A percentile compares a stretch with the other conserved stretches of the same genome.
Conservation (phyloP, 169 alveolate genomes). For the Plasmodium falciparum region DNA sequence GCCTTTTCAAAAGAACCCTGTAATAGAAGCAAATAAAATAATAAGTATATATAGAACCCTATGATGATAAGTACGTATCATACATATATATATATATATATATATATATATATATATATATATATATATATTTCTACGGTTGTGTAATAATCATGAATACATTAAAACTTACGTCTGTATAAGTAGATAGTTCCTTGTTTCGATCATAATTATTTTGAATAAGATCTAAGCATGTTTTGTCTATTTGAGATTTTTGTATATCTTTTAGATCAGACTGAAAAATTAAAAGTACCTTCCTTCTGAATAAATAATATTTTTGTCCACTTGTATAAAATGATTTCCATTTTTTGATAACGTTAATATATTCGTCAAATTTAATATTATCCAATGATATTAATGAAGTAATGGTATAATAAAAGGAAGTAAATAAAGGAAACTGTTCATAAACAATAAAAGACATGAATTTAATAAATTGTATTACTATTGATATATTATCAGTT, state of each 20-base stretch:
- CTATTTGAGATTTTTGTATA: constrained; percentile 20
- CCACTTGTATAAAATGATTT: constrained; percentile 35
- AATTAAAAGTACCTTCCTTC: constrained; percentile 46
- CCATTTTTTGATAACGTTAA: constrained; percentile 49
- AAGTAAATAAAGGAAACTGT: constrained; percentile 66
- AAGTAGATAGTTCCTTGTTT: constrained; percentile 31
- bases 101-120: neutral
- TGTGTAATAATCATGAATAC: neutral
- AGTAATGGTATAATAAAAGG: constrained; percentile 42
- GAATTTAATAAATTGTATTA: constrained; percentile 59
- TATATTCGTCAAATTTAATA: constrained; percentile 42
- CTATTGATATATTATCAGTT: constrained; percentile 47
- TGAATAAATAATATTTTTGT: constrained; percentile 25
- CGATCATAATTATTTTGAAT: constrained; percentile 22
- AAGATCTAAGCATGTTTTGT: constrained; percentile 28
- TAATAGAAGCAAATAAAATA: neutral
- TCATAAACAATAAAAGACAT: constrained; percentile 63
- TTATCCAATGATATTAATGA: constrained; percentile 23
- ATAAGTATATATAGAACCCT: neutral
- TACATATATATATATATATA: constrained; percentile 13
- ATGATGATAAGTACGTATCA: neutral
- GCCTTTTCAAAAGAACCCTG: constrained; percentile 72
- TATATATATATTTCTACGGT: neutral
- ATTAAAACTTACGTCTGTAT: constrained; percentile 34
- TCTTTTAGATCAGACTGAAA: constrained; percentile 58